Evolutionary conservation across 2,329 filamentous ascomycete genomes (phyloP), one percentile per base, ranked within the genome.

Genomic region (Atkinsonella texensis): DNA sequence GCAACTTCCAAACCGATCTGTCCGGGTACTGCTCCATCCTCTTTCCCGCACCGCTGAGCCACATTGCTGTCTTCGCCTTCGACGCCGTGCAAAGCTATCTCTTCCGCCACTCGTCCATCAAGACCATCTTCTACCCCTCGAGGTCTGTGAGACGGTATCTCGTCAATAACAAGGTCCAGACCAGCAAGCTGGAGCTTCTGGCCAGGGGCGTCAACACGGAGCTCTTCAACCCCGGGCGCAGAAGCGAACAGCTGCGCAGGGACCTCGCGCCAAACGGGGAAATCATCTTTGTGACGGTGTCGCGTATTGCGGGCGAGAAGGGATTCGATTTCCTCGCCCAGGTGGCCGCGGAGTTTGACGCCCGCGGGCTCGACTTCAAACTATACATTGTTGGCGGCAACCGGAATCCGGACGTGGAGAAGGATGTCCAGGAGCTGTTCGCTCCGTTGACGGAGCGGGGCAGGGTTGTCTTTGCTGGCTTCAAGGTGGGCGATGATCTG

Each of bases 1-100:
- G 83, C 62, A 87, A 86, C 63, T 87, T 85, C 57, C 83, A 87
- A 64, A 87, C 83, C 1, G 83, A 87, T 60, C 68, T 87, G 10
- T 79, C 81, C 0, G 81, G 81, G 1, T 87, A 87, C 62, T 83
- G 80, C 59, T 74, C 77, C 47, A 84, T 87, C 48, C 69, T 87
- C n/a, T 84, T 87, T 54, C 81, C 83, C 0, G 68, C 72, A 1
- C 81, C 80, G 0, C 69, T 87, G 17, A 79, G 80, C 58, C 66
- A 67, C 11, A 73, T 83, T 52, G 82, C 80, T 4, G 80, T 82
- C 46, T 81, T 75, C 63, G 70, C 83, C 11, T 78, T 86, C 51
- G 74, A 76, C 15, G 67, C 74, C 1, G 81, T 85, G 1, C 81
- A 87, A 64, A 81, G 81, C 46, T 84, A 80, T 57, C 69, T 87